Conservation (phyloP, 2,329 filamentous ascomycete species). For the Aspergillus sp. region DNA sequence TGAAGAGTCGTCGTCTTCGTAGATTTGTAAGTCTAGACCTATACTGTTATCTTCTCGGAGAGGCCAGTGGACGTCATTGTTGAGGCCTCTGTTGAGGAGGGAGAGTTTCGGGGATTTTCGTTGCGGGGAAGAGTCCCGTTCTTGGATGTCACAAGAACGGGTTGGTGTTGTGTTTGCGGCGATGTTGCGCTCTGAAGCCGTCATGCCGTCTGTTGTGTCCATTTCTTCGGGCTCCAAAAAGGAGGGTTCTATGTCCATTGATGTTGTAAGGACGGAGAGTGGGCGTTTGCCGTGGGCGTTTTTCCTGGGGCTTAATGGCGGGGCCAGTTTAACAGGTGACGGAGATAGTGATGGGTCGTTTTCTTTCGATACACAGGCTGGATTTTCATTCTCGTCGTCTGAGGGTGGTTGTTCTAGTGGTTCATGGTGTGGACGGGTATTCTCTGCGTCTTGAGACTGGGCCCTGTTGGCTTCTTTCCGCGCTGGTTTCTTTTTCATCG, state of each 20-base stretch:
- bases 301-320: slow-evolving; percentile 36
- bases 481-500: slow-evolving; percentile 32
- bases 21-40: slow-evolving; percentile 32
- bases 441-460: slow-evolving; percentile 2
- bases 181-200: slow-evolving; percentile 43
- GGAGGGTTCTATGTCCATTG: slow-evolving; percentile 21
- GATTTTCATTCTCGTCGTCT: slow-evolving; percentile 30
- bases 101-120: slow-evolving; percentile 39
- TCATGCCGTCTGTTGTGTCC: slow-evolving; percentile 27
- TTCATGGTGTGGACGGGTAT: slow-evolving; percentile 10
- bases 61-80: slow-evolving; percentile 18
- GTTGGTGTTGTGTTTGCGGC: slow-evolving; percentile 30
- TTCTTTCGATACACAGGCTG: slow-evolving; percentile 46
- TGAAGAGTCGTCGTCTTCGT: slow-evolving; percentile 28
- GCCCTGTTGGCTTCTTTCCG: slow-evolving; percentile 12
- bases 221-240: slow-evolving; percentile 29
- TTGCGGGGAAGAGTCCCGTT: slow-evolving; percentile 23
- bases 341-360: slow-evolving; percentile 48
- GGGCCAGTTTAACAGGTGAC: slow-evolving; percentile 32
- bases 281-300: slow-evolving; percentile 43
- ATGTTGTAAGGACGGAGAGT: slow-evolving; percentile 40
- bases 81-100: slow-evolving; percentile 19
- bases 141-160: slow-evolving; percentile 1
- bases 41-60: slow-evolving; percentile 14
- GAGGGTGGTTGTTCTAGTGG: slow-evolving; percentile 9